A percentile compares a stretch with the other conserved stretches of the same genome.
These are phyloP conservation scores for Huntiella omanensis DNA, from an alignment of 2,329 filamentous ascomycete species.

Conservation along the genomic window DNA sequence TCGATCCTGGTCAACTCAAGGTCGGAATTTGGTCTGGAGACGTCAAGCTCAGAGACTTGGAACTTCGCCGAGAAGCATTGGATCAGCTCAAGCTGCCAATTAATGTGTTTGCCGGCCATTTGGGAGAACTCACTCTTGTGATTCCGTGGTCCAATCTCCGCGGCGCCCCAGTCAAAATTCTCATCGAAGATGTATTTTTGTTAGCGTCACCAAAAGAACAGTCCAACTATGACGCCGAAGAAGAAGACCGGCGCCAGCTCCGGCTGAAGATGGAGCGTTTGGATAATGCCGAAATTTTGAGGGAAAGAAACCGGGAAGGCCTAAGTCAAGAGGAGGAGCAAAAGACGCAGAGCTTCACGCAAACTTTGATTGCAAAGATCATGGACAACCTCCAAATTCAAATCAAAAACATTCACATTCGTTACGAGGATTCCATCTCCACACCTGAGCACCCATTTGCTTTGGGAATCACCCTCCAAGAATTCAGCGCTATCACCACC, in stretches of 20 bases:
- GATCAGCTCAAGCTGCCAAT: conserved; percentile 93
- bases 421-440: conserved; percentile 94
- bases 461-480: conserved; percentile 75
- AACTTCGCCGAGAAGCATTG: conserved; percentile 83
- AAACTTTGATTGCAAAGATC: conserved; percentile 87
- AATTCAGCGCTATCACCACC: conserved; percentile 93
- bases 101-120: conserved; percentile 88
- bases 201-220: conserved; percentile 92
- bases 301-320: conserved; percentile 80
- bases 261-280: conserved; percentile 98
- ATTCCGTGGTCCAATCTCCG: conserved; percentile 97
- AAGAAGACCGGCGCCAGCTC: conserved; percentile 73
- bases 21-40: conserved; percentile 98
- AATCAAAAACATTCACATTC: conserved; percentile 94
- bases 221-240: conserved; percentile 76
- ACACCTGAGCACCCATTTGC: conserved; percentile 91
- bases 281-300: conserved; percentile 85
- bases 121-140: conserved; percentile 75
- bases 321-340: conserved; percentile 90
- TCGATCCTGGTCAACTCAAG: conserved; percentile 93
- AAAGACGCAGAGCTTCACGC: conserved; percentile 93
- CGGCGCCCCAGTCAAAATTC: conserved; percentile 82
- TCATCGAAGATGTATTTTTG: conserved; percentile 92
- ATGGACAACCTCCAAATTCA: conserved; percentile 96
- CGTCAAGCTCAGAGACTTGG: conserved; percentile 82